Evolutionary conservation across 805 yeast genomes (phyloP), one percentile per base, ranked within the genome.

Genomic region (Candida berthetii): DNA sequence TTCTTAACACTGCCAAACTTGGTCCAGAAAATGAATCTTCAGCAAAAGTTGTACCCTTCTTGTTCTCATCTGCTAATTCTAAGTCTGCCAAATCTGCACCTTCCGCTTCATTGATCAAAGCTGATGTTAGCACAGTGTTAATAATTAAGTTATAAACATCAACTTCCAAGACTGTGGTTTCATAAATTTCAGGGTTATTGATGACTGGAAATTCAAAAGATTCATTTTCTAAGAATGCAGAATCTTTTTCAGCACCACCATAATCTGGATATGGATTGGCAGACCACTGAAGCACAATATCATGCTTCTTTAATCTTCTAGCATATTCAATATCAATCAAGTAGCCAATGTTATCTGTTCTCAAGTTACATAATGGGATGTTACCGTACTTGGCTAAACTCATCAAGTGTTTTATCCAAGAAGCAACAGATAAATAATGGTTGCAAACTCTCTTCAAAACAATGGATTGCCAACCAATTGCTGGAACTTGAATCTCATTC

Each of bases 201-300:
- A 87, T 75, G 1, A 72, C 70, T 13, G 95, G 90, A 48, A 87
- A 81, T 29, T 77, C 79, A 35, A 81, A 64, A 29, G 80, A 82
- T 44, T 78, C 84, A 48, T 69, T 61, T 43, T 78, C 79, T 18
- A 68, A 65, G 25, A 45, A 40, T 18, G 68, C 48, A 9, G 65
- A 67, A 52, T 85, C 93, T 50, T 72, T 76, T 57, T 88, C 90
- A 35, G 66, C 55, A 1, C 96, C 96, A 25, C 96, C 97, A 53
- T 77, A 82, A 54, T 88, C 96, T 0, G 96, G 91, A 36, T 74
- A 61, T 1, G 91, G 85, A 15, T 71, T 70, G 3, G 81, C 76
- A 0, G 96, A 85, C 98, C 99, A 93, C 98, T 99, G 93, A 25
- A 95, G 65, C 6, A 91, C 82, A 33, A 85, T 75, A 45, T 80